A percentile compares a stretch with the other conserved stretches of the same genome.
These are phyloP conservation scores for Cryptosporidium tyzzeri DNA, from an alignment of 169 alveolate species.

Conservation along the genomic window DNA sequence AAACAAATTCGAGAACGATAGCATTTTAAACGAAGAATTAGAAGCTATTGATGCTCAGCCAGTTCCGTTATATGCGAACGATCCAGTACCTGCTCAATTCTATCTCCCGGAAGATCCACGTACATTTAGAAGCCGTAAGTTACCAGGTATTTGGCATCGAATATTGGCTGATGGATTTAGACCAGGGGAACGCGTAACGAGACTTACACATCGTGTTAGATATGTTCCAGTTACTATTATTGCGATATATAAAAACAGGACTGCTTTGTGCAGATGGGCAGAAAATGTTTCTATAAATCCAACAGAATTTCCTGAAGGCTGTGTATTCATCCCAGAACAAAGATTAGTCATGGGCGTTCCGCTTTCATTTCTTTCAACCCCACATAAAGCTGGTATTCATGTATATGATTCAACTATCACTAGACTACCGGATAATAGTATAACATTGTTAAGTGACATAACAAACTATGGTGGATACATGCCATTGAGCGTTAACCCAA, in stretches of 20 bases:
- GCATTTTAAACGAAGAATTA: conserved; percentile 66
- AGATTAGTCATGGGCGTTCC: conserved; percentile 74
- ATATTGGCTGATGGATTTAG: conserved; percentile 74
- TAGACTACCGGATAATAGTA: conserved; percentile 69
- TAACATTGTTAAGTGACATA: conserved; percentile 30
- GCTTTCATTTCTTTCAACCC: conserved; percentile 73
- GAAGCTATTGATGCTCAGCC: conserved; percentile 74
- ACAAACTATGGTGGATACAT: conserved; percentile 67
- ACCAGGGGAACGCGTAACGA: conserved; percentile 73
- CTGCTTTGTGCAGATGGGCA: conserved; percentile 74
- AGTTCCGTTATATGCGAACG: conserved; percentile 65
- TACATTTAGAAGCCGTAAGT: conserved; percentile 44
- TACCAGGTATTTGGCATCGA: conserved; percentile 77
- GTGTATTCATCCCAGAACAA: conserved; percentile 75
- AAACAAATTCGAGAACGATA: conserved; percentile 32
- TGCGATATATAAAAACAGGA: conserved; percentile 66
- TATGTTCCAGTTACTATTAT: conserved; percentile 73
- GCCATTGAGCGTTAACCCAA: conserved; percentile 63
- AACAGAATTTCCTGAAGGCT: conserved; percentile 75
- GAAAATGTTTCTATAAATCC: conserved; percentile 61
- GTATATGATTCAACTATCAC: conserved; percentile 66
- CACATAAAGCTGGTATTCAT: conserved; percentile 75
- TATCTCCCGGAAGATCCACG: conserved; percentile 75
- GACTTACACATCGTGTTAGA: conserved; percentile 68
- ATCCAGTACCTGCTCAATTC: conserved; percentile 72